Conservation (phyloP, 148 eudicot genomes). For the Bassia scoparia region DNA sequence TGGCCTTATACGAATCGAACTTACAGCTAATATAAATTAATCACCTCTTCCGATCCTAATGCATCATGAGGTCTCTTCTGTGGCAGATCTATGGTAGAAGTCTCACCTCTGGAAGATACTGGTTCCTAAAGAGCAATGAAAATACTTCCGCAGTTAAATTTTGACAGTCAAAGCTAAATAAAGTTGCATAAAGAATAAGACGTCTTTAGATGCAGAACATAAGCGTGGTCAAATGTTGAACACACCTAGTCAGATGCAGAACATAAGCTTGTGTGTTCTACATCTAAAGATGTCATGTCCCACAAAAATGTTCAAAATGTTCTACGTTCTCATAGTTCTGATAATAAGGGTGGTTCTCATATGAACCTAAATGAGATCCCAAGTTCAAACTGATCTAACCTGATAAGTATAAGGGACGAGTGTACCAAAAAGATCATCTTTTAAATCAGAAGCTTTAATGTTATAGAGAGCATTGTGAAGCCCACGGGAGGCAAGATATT, state of each 20-base stretch:
- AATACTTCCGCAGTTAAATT: slow-evolving; percentile 16
- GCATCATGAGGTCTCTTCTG: slow-evolving; percentile 55
- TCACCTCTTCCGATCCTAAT: slow-evolving; percentile 47
- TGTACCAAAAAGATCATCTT: neutral
- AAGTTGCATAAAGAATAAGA: neutral
- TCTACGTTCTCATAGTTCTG: no score
- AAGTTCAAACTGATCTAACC: slow-evolving; percentile 31
- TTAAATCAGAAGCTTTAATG: slow-evolving; percentile 3
- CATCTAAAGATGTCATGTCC: no score
- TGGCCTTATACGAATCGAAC: slow-evolving; percentile 2
- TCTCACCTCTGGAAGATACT: slow-evolving; percentile 38
- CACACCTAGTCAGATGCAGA: no score
- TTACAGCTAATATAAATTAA: slow-evolving; percentile 27
- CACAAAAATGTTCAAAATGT: no score
- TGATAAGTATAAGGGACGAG: slow-evolving; percentile 41
- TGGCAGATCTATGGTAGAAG: slow-evolving; percentile 32
- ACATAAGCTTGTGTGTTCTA: no score
- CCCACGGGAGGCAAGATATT: slow-evolving; percentile 61
- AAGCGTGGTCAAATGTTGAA: no score
- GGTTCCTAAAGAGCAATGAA: slow-evolving; percentile 55
- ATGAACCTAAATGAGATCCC: no score
- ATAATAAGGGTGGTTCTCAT: no score
- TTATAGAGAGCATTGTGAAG: slow-evolving; percentile 52
- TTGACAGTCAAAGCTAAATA: neutral
- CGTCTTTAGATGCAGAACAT: no score